Evolutionary conservation across 2,329 filamentous ascomycete species (phyloP).

Genomic region (Phialophora tarda): DNA sequence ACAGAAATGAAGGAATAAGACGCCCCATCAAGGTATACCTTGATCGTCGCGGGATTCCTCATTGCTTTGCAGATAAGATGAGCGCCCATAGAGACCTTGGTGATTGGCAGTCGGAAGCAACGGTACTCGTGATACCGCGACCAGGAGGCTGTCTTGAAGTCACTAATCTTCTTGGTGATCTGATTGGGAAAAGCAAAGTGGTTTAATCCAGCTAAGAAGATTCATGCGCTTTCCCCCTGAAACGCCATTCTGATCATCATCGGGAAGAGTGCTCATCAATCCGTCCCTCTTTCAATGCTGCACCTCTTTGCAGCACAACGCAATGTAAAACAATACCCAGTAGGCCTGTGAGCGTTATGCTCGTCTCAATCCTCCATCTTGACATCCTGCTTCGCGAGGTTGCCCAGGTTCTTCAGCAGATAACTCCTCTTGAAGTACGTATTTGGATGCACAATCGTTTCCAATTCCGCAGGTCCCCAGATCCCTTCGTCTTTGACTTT

Average conservation of each 20-base stretch:
- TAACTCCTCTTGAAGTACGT: constrained; percentile 97
- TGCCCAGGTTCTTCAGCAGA: constrained; percentile 78
- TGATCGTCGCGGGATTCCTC: too few relatives aligned
- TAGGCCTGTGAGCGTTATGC: background rate
- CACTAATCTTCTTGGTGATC: background rate
- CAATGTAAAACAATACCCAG: background rate
- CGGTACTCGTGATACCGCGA: background rate
- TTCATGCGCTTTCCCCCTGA: background rate
- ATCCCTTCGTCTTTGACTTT: constrained; percentile 75
- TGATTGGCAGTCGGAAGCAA: background rate
- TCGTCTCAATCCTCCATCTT: constrained; percentile 54
- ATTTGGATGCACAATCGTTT: constrained; percentile 97
- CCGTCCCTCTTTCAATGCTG: background rate
- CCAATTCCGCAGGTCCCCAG: constrained; percentile 76
- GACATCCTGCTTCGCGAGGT: constrained; percentile 57
- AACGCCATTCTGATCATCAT: background rate
- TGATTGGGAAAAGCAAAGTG: background rate
- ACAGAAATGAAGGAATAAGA: too few relatives aligned
- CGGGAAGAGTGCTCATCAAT: background rate
- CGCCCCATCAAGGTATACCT: too few relatives aligned
- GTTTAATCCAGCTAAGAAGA: background rate
- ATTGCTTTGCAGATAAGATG: background rate
- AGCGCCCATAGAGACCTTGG: background rate
- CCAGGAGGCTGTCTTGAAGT: background rate
- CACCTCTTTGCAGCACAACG: background rate